Base-by-base conservation (phyloP, 129 eudicot genomes). In the Lactuca sativa region DNA sequence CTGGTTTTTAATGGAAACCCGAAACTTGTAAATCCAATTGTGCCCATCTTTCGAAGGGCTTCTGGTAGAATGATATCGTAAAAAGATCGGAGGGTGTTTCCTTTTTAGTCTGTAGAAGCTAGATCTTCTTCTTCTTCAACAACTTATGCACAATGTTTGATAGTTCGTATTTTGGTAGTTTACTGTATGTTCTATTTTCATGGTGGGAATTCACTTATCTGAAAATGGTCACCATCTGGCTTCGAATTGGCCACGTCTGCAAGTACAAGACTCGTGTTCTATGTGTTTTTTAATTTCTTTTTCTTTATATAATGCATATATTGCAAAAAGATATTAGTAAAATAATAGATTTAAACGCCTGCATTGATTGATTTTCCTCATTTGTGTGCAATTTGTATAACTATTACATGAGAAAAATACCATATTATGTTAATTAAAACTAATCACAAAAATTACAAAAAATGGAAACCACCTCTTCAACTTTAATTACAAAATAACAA, bases 31-130 rank as follows among this genome's bases (percentile, higher is more conserved):
- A 74, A 79, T 8, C 77, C 67, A 66, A 79, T 53, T 74, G 90
- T 77, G 57, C 90, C 74, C 96, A 89, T 88, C 67, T 73, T 43
- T 72, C 36, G 38, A 73, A 62, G 21, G 62, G 54, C 34, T 51
- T 17, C 4, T 48, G 71, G 44, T 36, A 8, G 33, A 51, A 57
- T 18, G 59, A 55, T 15, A 56, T 62, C 13, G 52, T 14, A 14
- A 52, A n/a, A 47, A 17, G 47, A 18, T 59, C 30, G 3, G 53
- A 44, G 31, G 32, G 52, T 57, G 62, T 49, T 73, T 64, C n/a
- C 8, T 5, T 43, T 43, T 49, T 56, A 43, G 9, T 6, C 4
- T 47, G 48, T 52, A 62, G 33, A 43, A 0, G 34, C 36, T 52
- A 51, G 33, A 43, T 12, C 15, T 30, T 67, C 56, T 49, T 8